Percentiles rank a stretch among this genome's conserved stretches.
These are phyloP conservation scores for Kappamyces sp. DNA, from an alignment of 192 early-diverging fungal genomes.

Conservation along the genomic window DNA sequence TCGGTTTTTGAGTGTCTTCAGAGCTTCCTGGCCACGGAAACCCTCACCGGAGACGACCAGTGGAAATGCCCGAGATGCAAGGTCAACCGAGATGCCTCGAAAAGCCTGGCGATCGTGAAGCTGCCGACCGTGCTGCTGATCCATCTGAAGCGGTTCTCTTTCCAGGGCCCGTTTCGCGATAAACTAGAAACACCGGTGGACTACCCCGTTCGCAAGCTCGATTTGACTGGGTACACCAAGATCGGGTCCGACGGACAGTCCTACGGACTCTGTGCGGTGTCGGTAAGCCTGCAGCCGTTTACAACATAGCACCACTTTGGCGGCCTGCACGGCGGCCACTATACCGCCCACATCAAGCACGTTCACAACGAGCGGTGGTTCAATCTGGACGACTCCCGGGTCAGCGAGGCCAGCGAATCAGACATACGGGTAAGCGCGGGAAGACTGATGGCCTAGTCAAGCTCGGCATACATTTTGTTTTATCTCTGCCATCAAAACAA, in stretches of 20 bases:
- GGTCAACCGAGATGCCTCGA: slow-evolving; percentile 62
- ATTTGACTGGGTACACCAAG: slow-evolving; percentile 42
- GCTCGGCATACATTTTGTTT: too few relatives aligned
- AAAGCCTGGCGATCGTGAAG: slow-evolving; percentile 68
- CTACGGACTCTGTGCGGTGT: slow-evolving; percentile 73
- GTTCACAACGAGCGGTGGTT: slow-evolving; percentile 64
- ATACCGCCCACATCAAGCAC: slow-evolving; percentile 75
- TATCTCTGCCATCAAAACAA: too few relatives aligned
- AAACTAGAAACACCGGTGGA: slow-evolving; percentile 84
- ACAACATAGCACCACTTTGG: slow-evolving; percentile 68
- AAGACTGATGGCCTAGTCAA: too few relatives aligned
- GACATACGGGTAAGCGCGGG: too few relatives aligned
- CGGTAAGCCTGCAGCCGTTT: slow-evolving; percentile 24
- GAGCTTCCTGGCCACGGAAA: slow-evolving; percentile 76
- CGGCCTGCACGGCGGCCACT: slow-evolving; percentile 77
- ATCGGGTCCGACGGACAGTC: slow-evolving; percentile 39
- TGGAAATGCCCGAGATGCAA: slow-evolving; percentile 90
- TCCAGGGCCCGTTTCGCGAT: slow-evolving; percentile 84
- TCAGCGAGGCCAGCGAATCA: too few relatives aligned
- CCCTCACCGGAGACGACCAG: slow-evolving; percentile 82
- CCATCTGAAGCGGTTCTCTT: slow-evolving; percentile 92
- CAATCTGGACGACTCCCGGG: slow-evolving; percentile 70
- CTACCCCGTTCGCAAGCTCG: slow-evolving; percentile 62
- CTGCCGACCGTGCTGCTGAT: slow-evolving; percentile 87
- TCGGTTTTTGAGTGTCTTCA: slow-evolving; percentile 80